phyloP scores from a whole-genome alignment of 1,139 yeast species.

The Geotrichum aggregatum region DNA sequence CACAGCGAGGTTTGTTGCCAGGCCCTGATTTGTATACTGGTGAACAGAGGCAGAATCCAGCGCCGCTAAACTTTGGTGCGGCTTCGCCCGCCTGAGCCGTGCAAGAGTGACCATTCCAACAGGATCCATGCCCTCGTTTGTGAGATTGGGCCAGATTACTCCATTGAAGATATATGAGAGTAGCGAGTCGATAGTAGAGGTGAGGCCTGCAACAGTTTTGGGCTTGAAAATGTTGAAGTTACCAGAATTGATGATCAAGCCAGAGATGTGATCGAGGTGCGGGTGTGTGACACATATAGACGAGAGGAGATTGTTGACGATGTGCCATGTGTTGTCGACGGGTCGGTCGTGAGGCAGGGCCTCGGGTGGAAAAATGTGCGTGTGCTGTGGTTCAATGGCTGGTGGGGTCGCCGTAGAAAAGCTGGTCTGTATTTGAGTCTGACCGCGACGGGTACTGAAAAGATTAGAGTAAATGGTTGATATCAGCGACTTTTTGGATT shows the following conservation, averaged over 20 bases:
- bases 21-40: constrained; percentile 1
- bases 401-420: neutral
- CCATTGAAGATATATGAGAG: constrained; percentile 65
- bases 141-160: constrained; percentile 72
- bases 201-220: constrained; percentile 52
- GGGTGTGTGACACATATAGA: constrained; percentile 71
- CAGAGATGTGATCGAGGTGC: constrained; percentile 76
- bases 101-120: constrained; percentile 31
- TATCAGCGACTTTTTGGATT: constrained; percentile 4
- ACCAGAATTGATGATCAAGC: constrained; percentile 69
- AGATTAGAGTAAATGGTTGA: constrained; percentile 8
- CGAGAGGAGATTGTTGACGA: constrained; percentile 34
- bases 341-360: constrained; percentile 29
- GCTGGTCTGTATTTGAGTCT: constrained; percentile 11
- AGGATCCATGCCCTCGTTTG: constrained; percentile 38
- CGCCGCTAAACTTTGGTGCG: constrained; percentile 1
- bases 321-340: constrained; percentile 38
- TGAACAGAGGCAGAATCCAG: constrained; percentile 3
- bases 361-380: constrained; percentile 22
- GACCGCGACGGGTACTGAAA: constrained; percentile 8
- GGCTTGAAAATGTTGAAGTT: constrained; percentile 42
- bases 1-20: constrained; percentile 21
- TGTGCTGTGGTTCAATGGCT: neutral
- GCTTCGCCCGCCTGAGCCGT: constrained; percentile 24
- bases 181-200: constrained; percentile 51